Base-by-base conservation (phyloP, 2,329 filamentous ascomycete genomes). In the Epichloe glyceriae region DNA sequence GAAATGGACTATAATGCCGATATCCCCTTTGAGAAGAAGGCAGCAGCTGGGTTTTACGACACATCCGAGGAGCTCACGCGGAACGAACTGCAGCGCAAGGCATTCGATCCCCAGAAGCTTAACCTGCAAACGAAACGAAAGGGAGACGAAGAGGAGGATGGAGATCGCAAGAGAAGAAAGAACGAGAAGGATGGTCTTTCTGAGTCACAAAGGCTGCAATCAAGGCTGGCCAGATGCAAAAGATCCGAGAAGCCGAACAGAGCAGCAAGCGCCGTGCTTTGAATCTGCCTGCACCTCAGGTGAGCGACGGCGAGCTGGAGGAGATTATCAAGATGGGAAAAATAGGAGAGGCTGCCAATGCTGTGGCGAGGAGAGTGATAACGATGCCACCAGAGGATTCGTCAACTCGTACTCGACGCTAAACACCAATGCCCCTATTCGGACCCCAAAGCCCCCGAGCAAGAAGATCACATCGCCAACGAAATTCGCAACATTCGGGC, bases 1-100 rank as follows among this genome's bases (percentile, higher is more conserved):
- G 85, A 97, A 72, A 98, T 98, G 88, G 93, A 98, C 68, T 98
- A 98, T 73, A 98, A 98, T 68, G 93, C 93, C 60, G 93, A 98
- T 60, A 95, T 98, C 57, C 93, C 93, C 0, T 97, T 98, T 57
- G 93, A 98, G 67, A 96, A 93, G 68, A 86, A 87, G 56, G 84
- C 93, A 0, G 85, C 86, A 0, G 73, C 83, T 20, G 93, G 93
- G 12, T 98, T 98, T 65, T 95, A 91, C 70, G 91, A 98, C 64
- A 98, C 93, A 0, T 74, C 74, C 3, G 89, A 96, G 14, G 93
- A 98, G 64, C 73, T 86, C 57, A 70, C 73, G 4, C 76, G 75
- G 57, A 98, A 98, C 66, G 91, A 98, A 67, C 79, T 78, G 53
- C 84, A 95, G 64, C 80, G 88, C 47, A 82, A 86, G 52, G 80